Conservation (phyloP, 1,139 yeast genomes). For the Eremothecium sinecaudum region DNA sequence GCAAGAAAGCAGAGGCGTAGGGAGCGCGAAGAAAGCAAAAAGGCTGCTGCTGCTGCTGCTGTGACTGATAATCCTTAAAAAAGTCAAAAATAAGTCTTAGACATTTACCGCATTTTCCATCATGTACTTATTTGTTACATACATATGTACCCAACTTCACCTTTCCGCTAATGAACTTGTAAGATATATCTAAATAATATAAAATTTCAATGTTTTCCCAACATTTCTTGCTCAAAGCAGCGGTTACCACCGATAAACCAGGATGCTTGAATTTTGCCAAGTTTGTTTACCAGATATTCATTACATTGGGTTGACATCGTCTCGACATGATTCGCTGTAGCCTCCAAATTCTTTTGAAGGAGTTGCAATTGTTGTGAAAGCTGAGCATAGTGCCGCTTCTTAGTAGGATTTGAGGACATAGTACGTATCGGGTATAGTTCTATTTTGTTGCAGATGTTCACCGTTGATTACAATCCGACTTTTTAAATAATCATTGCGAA, state of each 20-base stretch:
- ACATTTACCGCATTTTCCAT: too few species aligned
- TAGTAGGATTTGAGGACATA: constrained; percentile 21
- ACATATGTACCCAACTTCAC: neutral
- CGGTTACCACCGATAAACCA: constrained; percentile 29
- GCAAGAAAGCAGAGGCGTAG: constrained; percentile 74
- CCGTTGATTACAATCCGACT: too few species aligned
- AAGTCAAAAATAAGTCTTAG: too few species aligned
- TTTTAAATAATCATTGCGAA: neutral
- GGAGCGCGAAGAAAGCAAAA: constrained; percentile 37
- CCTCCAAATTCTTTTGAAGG: constrained; percentile 22
- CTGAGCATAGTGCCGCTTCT: constrained; percentile 27
- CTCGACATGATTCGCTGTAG: constrained; percentile 22
- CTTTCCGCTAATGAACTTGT: constrained; percentile 2
- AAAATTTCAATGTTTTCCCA: constrained; percentile 11
- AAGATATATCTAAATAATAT: too few species aligned
- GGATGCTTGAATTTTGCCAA: constrained; percentile 28
- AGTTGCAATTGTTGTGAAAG: constrained; percentile 24
- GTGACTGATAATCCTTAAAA: too few species aligned
- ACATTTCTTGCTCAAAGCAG: constrained; percentile 24
- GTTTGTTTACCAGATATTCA: constrained; percentile 25
- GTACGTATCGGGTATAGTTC: too few species aligned
- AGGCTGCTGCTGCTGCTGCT: constrained; percentile 6
- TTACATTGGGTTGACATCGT: constrained; percentile 27
- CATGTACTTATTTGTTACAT: neutral
- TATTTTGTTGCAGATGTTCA: too few species aligned